Evolutionary conservation across 1,284 basidiomycete species (phyloP), one percentile per base, ranked within the genome.

Genomic region (Cutaneotrichosporon curvatum): DNA sequence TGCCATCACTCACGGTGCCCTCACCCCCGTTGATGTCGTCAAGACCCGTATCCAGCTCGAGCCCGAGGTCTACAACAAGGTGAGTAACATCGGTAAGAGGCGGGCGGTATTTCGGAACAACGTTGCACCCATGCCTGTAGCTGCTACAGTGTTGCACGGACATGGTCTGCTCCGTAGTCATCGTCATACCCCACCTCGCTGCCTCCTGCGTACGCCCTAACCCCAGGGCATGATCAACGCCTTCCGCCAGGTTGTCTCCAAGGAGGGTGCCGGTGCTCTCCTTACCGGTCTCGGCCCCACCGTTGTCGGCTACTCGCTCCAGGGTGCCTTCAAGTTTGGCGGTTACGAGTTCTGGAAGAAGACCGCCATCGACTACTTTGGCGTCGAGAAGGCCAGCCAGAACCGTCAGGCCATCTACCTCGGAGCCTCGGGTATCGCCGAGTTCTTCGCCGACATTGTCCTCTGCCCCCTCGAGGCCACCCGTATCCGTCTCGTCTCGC

Each of bases 1-100:
- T 67, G 88, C 90, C 75, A 50, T 91, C 72, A 95, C 91, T 60
- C 91, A 96, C 73, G 91, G 90, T 51, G 87, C 84, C 63, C 83
- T 91, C 65, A 92, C 89, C 35, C 88, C 88, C 53, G 81, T 94
- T 62, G 89, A 94, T 78, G 88, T 92, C 61, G 85, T 87, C 66
- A 95, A 96, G 79, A 95, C 91, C 72, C 88, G 92, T 78, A 95
- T 96, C 83, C 91, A 96, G 83, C 88, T 88, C 42, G 62, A 83
- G 74, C 69, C 72, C 51, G 65, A 70, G 64, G 68, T 71, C 45
- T 78, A 78, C 76, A 78, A 78, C 75, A 50, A 72, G 73, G 74
- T 75, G 43, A 47, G 73, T 63, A 18, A 45, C 2, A 6, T 11
- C 22, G 21, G 25, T 12, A 12, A 28, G 25, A 7, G 25, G 25